A percentile compares a stretch with the other conserved stretches of the same genome.
phyloP scores from a whole-genome alignment of 371 early-diverging fungal genomes.

The Fennellomyces sp. region DNA sequence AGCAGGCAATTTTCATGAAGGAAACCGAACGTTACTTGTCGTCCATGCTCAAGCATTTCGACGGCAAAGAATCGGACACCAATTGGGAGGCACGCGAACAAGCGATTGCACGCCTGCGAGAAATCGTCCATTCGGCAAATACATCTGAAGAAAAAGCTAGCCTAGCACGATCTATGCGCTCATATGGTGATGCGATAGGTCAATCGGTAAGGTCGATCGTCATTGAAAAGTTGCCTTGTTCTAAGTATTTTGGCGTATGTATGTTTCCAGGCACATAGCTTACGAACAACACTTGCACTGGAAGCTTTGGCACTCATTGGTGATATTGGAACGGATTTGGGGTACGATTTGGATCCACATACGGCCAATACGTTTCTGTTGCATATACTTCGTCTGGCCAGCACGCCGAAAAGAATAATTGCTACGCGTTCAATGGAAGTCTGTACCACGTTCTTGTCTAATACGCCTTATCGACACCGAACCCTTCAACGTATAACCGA shows the following conservation, averaged over 20 bases:
- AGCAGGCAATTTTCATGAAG: constrained; percentile 9
- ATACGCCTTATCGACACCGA: constrained; percentile 25
- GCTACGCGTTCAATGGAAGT: constrained; percentile 14
- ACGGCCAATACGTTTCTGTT: constrained; percentile 26
- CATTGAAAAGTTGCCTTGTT: no score
- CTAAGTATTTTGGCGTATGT: no score
- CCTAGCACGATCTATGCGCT: not conserved
- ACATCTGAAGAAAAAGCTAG: not conserved
- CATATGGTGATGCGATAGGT: not conserved
- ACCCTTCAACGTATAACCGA: constrained; percentile 18
- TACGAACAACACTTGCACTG: constrained; percentile 31
- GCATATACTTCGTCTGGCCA: constrained; percentile 28
- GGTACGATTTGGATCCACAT: constrained; percentile 21
- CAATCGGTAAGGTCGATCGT: constrained; percentile 3
- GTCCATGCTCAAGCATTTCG: constrained; percentile 1
- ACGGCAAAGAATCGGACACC: constrained; percentile 14
- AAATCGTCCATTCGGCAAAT: not conserved
- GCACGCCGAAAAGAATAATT: constrained; percentile 28
- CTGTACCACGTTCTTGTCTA: constrained; percentile 18
- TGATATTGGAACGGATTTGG: constrained; percentile 22
- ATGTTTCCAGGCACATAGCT: constrained; percentile 36
- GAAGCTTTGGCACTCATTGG: constrained; percentile 24
- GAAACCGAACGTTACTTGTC: constrained; percentile 11
- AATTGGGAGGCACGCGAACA: constrained; percentile 20
- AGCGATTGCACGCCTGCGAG: not conserved